Evolutionary conservation across 2,329 filamentous ascomycete genomes (phyloP).

Genomic region (Trichoderma hamatum): DNA sequence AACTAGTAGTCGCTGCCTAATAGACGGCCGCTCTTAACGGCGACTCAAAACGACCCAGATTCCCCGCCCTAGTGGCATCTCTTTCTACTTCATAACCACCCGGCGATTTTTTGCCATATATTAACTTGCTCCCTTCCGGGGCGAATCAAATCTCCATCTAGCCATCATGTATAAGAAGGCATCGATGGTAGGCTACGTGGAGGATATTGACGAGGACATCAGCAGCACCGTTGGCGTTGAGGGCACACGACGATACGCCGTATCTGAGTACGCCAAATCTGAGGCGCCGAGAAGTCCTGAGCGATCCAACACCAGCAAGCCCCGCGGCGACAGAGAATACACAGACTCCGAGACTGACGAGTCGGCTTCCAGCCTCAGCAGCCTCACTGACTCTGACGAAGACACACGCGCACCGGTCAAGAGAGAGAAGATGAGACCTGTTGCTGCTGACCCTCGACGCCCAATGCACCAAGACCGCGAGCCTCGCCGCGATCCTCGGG

Average conservation of each 20-base stretch:
- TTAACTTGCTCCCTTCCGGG: constrained; percentile 28
- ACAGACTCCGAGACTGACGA: constrained; percentile 42
- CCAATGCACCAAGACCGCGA: constrained; percentile 33
- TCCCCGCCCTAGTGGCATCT: constrained; percentile 38
- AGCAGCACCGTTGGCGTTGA: constrained; percentile 47
- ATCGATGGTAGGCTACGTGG: constrained; percentile 49
- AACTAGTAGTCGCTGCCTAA: constrained; percentile 12
- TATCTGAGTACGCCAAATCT: constrained; percentile 54
- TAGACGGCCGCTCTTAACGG: constrained; percentile 21
- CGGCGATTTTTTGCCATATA: neutral
- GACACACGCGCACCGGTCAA: constrained; percentile 46
- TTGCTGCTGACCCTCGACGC: constrained; percentile 34
- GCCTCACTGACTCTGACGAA: constrained; percentile 49
- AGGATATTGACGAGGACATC: constrained; percentile 57
- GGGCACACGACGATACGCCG: constrained; percentile 51
- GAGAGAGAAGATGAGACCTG: constrained; percentile 35
- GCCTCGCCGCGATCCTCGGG: constrained; percentile 33
- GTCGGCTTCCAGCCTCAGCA: constrained; percentile 36
- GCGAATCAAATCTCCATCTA: constrained; percentile 26
- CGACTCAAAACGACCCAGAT: constrained; percentile 18
- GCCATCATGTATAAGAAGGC: constrained; percentile 43
- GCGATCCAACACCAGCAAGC: constrained; percentile 55
- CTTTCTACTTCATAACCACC: constrained; percentile 28
- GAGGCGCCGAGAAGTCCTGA: constrained; percentile 50
- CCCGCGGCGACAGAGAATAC: constrained; percentile 45